A percentile compares a stretch with the other conserved stretches of the same genome.
phyloP scores from a whole-genome alignment of 1,284 basidiomycete species.

The Apiotrichum laibachii region DNA sequence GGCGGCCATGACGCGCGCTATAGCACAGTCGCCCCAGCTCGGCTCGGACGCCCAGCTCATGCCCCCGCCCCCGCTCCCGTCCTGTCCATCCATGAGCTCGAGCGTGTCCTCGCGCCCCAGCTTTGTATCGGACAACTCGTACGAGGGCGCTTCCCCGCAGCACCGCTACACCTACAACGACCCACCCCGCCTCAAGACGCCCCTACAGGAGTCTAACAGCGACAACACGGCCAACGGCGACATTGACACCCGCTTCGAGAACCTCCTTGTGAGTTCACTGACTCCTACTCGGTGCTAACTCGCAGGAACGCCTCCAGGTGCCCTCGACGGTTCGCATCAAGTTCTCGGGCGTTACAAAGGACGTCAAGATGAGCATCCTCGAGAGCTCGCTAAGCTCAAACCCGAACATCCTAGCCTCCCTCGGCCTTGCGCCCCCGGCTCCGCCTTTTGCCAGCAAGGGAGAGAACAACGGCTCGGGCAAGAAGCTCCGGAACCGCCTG shows the following conservation, averaged over 20 bases:
- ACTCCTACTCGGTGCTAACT: neutral
- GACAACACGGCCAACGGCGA: slow-evolving; percentile 19
- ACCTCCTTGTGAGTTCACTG: slow-evolving; percentile 33
- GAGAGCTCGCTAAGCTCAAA: slow-evolving; percentile 38
- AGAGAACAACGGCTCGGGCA: slow-evolving; percentile 4
- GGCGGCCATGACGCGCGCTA: neutral
- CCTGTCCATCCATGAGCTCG: slow-evolving; percentile 13
- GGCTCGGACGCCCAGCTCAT: neutral
- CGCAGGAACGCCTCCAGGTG: slow-evolving; percentile 44
- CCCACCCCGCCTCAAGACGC: slow-evolving; percentile 16
- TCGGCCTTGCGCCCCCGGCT: slow-evolving; percentile 35
- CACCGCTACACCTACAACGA: slow-evolving; percentile 1
- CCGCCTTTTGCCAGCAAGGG: neutral
- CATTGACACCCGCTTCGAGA: slow-evolving; percentile 41
- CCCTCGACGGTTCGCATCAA: slow-evolving; percentile 42
- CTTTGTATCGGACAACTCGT: slow-evolving; percentile 4
- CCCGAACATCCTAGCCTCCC: slow-evolving; percentile 37
- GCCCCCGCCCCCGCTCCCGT: slow-evolving; percentile 18
- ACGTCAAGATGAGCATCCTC: slow-evolving; percentile 46
- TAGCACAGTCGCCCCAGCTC: neutral
- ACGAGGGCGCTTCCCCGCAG: neutral
- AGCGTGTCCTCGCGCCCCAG: slow-evolving; percentile 14
- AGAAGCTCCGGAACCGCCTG: slow-evolving; percentile 34
- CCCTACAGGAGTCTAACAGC: slow-evolving; percentile 16
- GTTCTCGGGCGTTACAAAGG: slow-evolving; percentile 39